These are phyloP conservation scores for Fusarium mundagurra DNA, from an alignment of 2,329 filamentous ascomycete genomes.

Conservation along the genomic window DNA sequence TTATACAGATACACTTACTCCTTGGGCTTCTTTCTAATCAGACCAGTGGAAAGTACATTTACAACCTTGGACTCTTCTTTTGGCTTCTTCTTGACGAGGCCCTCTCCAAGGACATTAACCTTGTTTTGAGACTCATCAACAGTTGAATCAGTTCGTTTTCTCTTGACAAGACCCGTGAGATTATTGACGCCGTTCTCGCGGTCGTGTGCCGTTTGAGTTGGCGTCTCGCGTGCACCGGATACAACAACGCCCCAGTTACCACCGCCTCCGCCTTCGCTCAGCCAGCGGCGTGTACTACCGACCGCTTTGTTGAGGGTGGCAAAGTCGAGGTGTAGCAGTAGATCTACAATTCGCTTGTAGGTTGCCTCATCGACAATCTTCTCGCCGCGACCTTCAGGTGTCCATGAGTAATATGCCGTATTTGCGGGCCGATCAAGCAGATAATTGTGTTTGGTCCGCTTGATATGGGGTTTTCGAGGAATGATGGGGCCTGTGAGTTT, in stretches of 20 bases:
- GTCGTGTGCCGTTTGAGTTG: conserved; percentile 7
- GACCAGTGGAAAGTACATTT: conserved; percentile 60
- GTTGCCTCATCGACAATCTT: conserved; percentile 69
- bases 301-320: conserved; percentile 69
- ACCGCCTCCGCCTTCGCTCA: conserved; percentile 69
- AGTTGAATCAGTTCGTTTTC: conserved; percentile 52
- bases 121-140: conserved; percentile 31
- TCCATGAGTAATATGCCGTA: conserved; percentile 75
- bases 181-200: conserved; percentile 53
- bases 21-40: conserved; percentile 69
- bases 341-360: conserved; percentile 74
- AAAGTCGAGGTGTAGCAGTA: conserved; percentile 80
- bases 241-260: conserved; percentile 63
- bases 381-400: conserved; percentile 67
- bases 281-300: conserved; percentile 75
- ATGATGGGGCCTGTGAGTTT: conserved; percentile 68
- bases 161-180: conserved; percentile 59
- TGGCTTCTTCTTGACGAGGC: conserved; percentile 64
- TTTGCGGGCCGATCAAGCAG: conserved; percentile 59
- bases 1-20: conserved; percentile 9
- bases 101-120: conserved; percentile 59
- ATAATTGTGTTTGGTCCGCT: conserved; percentile 64
- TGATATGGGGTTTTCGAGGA: conserved; percentile 71
- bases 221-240: conserved; percentile 53
- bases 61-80: conserved; percentile 51